Percentiles rank a stretch among this genome's conserved stretches.
phyloP scores from a whole-genome alignment of 805 yeast species.

The Kazachstania africana region DNA sequence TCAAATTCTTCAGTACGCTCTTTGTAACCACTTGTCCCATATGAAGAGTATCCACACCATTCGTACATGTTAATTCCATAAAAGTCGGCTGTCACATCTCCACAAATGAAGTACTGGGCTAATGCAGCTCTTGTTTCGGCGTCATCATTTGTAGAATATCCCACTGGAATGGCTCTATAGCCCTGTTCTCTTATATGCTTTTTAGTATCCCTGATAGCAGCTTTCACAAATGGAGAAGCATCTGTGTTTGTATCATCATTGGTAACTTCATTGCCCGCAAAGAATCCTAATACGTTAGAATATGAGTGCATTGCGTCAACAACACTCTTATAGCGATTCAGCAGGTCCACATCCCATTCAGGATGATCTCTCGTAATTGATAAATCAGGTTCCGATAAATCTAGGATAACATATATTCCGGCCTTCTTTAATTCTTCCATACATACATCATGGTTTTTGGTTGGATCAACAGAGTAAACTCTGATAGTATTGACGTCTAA shows the following conservation, averaged over 20 bases:
- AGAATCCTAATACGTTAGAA: constrained; percentile 79
- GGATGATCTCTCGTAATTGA: constrained; percentile 76
- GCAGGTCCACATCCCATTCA: constrained; percentile 60
- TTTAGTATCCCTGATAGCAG: constrained; percentile 86
- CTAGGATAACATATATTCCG: constrained; percentile 86
- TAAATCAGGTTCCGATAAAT: constrained; percentile 71
- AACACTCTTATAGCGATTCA: constrained; percentile 67
- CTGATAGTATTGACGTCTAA: constrained; percentile 70
- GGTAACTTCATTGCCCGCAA: constrained; percentile 96
- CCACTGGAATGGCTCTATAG: constrained; percentile 80
- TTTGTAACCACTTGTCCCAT: constrained; percentile 51
- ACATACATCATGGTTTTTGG: constrained; percentile 61
- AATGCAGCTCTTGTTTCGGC: constrained; percentile 62
- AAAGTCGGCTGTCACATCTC: constrained; percentile 52
- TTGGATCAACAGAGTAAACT: constrained; percentile 76
- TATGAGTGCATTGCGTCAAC: constrained; percentile 71
- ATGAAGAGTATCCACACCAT: constrained; percentile 70
- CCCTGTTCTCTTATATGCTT: constrained; percentile 47
- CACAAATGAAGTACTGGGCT: constrained; percentile 83
- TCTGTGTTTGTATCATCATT: constrained; percentile 73
- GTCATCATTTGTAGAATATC: constrained; percentile 89
- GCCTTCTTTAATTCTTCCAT: constrained; percentile 66
- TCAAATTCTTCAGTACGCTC: constrained; percentile 51
- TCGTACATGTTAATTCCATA: constrained; percentile 82
- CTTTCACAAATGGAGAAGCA: constrained; percentile 91